Percentiles rank a stretch among this genome's conserved stretches.
Conservation (phyloP, 768 basidiomycete species). For the Dioszegia aurantiaca region DNA sequence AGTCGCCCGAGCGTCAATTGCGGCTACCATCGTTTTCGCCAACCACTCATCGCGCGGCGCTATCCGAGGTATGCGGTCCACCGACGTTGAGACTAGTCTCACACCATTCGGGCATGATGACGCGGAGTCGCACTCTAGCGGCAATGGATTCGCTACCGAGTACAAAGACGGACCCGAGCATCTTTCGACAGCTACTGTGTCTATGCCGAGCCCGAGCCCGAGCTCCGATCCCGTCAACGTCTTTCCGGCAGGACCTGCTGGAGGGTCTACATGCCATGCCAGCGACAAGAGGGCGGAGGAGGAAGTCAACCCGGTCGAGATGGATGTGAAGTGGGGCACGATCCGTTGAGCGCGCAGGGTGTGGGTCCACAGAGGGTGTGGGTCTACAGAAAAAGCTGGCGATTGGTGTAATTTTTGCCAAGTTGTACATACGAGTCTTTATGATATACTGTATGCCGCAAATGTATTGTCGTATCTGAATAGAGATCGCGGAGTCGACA, state of each 20-base stretch:
- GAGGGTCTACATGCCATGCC: no score
- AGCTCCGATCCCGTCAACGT: no score
- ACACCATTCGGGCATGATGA: background rate
- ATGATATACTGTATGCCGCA: no score
- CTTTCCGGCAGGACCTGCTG: no score
- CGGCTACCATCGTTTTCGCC: background rate
- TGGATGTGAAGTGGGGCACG: background rate
- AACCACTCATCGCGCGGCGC: background rate
- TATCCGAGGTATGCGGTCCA: background rate
- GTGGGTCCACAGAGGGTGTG: no score
- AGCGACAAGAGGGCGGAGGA: background rate
- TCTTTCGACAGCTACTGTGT: no score
- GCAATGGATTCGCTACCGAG: background rate
- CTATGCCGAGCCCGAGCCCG: no score
- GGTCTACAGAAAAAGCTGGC: no score
- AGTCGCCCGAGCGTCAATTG: background rate
- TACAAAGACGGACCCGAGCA: background rate
- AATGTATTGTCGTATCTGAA: no score
- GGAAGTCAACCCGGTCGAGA: background rate
- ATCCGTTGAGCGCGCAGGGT: background rate
- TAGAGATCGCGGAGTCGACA: no score
- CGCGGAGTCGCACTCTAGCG: background rate
- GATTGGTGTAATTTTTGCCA: no score
- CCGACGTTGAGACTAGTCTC: background rate
- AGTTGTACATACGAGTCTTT: no score